A percentile compares a stretch with the other conserved stretches of the same genome.
Evolutionary conservation across 192 early-diverging fungal genomes (phyloP).

Genomic region (Gryganskiella cystojenkinii): DNA sequence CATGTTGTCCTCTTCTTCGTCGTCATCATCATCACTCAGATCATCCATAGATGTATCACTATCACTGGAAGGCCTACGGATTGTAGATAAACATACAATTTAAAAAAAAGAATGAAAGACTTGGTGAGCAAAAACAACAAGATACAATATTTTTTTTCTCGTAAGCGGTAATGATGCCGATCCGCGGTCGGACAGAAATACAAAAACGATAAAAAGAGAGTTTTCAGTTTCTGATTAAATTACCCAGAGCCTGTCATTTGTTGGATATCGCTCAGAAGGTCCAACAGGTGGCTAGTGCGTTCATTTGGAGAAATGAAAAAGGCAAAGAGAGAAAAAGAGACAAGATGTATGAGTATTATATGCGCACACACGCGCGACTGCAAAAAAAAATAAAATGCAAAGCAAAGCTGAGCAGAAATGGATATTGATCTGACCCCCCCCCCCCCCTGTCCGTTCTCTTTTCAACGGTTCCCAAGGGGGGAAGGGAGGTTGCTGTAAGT

Average conservation of each 20-base stretch:
- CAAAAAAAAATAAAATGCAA: background rate
- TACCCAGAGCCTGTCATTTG: constrained; percentile 41
- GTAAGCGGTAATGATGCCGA: too few species aligned
- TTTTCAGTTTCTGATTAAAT: background rate
- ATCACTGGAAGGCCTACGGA: constrained; percentile 45
- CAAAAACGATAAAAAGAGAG: too few species aligned
- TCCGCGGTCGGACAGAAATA: too few species aligned
- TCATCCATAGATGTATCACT: constrained; percentile 49
- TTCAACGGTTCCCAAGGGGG: background rate
- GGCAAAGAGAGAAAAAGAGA: background rate
- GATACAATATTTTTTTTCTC: too few species aligned
- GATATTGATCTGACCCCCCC: too few species aligned
- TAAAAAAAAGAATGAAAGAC: too few species aligned
- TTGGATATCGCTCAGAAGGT: constrained; percentile 45
- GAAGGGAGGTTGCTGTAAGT: too few species aligned
- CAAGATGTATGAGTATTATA: too few species aligned
- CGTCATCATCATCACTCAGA: constrained; percentile 28
- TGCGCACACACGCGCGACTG: too few species aligned
- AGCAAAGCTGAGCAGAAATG: background rate
- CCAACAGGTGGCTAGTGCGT: constrained; percentile 32
- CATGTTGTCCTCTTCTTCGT: constrained; percentile 17
- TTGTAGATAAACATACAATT: too few species aligned
- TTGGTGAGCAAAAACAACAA: too few species aligned
- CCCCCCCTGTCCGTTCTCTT: too few species aligned
- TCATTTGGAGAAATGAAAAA: background rate